A percentile compares a stretch with the other conserved stretches of the same genome.
Evolutionary conservation across 2,329 filamentous ascomycete species (phyloP).

Genomic region (Xylaria sp.): DNA sequence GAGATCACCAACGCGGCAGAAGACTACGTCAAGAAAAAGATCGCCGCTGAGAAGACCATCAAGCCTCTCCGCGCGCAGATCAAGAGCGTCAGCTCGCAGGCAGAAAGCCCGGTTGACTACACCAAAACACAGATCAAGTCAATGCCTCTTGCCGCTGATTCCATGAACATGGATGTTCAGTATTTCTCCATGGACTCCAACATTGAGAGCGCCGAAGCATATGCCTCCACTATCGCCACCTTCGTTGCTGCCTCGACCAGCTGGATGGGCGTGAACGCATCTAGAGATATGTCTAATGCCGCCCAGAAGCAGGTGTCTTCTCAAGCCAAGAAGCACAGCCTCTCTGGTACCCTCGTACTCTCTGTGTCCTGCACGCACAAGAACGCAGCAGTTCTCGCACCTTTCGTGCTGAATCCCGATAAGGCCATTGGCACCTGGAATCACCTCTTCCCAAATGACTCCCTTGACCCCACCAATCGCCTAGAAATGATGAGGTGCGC

Average conservation of each 20-base stretch:
- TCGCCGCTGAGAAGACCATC: neutral
- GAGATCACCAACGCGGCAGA: neutral
- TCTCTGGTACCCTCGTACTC: neutral
- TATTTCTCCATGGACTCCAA: neutral
- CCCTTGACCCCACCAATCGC: neutral
- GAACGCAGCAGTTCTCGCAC: neutral
- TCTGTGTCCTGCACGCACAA: neutral
- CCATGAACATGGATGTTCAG: neutral
- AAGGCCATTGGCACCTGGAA: neutral
- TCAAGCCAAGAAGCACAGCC: neutral
- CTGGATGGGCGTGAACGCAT: neutral
- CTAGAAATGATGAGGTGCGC: neutral
- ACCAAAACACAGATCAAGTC: constrained; percentile 2
- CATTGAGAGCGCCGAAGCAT: neutral
- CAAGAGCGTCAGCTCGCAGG: neutral
- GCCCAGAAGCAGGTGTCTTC: neutral
- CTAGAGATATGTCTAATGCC: neutral
- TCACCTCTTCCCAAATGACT: neutral
- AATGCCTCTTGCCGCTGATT: neutral
- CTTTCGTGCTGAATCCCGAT: neutral
- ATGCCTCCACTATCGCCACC: neutral
- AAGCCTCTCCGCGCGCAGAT: neutral
- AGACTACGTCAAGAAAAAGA: neutral
- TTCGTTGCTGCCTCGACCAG: neutral
- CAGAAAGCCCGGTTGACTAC: neutral